phyloP scores from a whole-genome alignment of 1,284 basidiomycete species.

The Paramarasmius palmivorus region DNA sequence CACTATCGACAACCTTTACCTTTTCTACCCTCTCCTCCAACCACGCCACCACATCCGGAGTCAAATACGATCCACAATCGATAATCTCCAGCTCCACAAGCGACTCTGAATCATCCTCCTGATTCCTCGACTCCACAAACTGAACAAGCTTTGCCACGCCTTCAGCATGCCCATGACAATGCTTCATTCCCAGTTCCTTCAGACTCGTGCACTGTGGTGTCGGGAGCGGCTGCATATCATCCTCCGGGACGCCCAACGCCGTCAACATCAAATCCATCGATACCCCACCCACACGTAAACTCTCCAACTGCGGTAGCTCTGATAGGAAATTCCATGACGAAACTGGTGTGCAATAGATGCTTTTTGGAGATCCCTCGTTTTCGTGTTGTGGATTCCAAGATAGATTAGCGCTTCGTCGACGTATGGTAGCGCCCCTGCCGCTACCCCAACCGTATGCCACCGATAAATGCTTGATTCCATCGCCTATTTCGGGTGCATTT shows the following conservation, averaged over 20 bases:
- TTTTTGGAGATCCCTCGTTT: constrained; percentile 34
- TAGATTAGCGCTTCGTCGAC: not conserved
- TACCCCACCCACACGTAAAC: constrained; percentile 60
- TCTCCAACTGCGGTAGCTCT: constrained; percentile 48
- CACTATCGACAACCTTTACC: constrained; percentile 29
- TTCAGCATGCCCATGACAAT: constrained; percentile 61
- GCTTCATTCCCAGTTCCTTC: constrained; percentile 54
- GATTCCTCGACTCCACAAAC: constrained; percentile 69
- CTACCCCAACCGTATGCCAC: constrained; percentile 52
- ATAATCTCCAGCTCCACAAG: constrained; percentile 60
- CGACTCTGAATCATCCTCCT: constrained; percentile 39
- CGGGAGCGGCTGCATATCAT: constrained; percentile 31
- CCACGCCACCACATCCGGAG: constrained; percentile 67
- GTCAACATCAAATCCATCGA: constrained; percentile 60
- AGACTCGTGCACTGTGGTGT: constrained; percentile 62
- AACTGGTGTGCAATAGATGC: not conserved
- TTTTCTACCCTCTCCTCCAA: constrained; percentile 56
- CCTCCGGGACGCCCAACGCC: constrained; percentile 57
- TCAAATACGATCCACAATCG: constrained; percentile 58
- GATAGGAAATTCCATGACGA: constrained; percentile 49
- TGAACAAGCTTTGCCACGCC: constrained; percentile 65
- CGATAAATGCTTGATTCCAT: constrained; percentile 52
- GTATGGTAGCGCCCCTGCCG: constrained; percentile 9
- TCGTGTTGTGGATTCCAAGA: constrained; percentile 21
- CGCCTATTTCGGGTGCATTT: constrained; percentile 30